Evolutionary conservation across 257 asterid species (phyloP), one percentile per base, ranked within the genome.

Genomic region (Penstemon eatonii): DNA sequence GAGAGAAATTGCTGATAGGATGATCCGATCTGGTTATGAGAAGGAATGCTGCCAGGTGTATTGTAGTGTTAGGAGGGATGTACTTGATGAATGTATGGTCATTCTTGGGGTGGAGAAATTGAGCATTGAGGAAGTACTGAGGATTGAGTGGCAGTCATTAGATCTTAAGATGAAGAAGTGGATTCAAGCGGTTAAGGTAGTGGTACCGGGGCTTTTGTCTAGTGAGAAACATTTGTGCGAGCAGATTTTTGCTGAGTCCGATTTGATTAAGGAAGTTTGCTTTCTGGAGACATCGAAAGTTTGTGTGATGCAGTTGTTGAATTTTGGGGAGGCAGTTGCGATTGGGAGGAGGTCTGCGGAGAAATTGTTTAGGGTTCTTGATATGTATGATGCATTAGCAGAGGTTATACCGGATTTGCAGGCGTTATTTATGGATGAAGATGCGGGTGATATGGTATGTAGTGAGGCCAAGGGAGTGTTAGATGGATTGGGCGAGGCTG

Each of bases 121-220:
- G 82, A 94, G 99, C 75, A 94, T 94, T 65, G 99, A 94, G 85
- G 97, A 94, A 79, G 99, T 94, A 55, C 99, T 90, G 82, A 89
- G 83, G 87, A 84, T 89, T 59, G 93, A 90, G 10, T 87, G 96
- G 96, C 83, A 68, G 38, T 65, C 80, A n/a, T 62, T 88, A 84
- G 92, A 94, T 52, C 96, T 90, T 60, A 94, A 89, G 77, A 94
- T 94, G 97, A 89, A 80, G 86, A 91, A 91, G 71, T 93, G 99
- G 99, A 83, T 85, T 66, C 91, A 86, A 58, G 95, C 96, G 6
- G 81, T 90, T 45, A 93, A 90, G 66, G 79, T 93, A 11, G 88
- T 87, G 66, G 87, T 87, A 15, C 79, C 92, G 19, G 86, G 89
- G 67, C 86, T 90, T 41, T 66, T 93, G 68, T 68, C 86, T 3